phyloP scores from a whole-genome alignment of 208 protist genomes.

The Trypanosoma conorhini region DNA sequence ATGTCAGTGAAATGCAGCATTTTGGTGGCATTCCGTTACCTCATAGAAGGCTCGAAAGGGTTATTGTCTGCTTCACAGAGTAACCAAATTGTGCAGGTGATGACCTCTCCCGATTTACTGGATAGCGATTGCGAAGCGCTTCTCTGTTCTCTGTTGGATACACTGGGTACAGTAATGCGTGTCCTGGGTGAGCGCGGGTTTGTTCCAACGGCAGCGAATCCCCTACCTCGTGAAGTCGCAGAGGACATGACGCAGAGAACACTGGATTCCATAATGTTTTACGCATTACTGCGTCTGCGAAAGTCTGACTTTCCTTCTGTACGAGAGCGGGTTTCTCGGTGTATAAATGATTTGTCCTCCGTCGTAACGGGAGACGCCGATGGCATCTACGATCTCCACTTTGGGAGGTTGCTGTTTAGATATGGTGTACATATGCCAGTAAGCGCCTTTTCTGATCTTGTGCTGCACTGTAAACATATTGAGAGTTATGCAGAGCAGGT shows the following conservation, averaged over 20 bases:
- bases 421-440: conserved; percentile 72
- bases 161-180: conserved; percentile 35
- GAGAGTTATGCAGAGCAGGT: conserved; percentile 37
- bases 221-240: conserved; percentile 52
- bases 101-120: conserved; percentile 64
- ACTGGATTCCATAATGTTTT: conserved; percentile 81
- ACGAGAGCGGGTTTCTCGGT: conserved; percentile 29
- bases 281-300: conserved; percentile 67
- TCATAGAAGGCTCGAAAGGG: conserved; percentile 68
- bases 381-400: conserved; percentile 76
- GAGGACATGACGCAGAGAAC: conserved; percentile 62
- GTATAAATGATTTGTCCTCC: conserved; percentile 47
- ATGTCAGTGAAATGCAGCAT: conserved; percentile 76
- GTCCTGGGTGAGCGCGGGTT: conserved; percentile 57
- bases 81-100: conserved; percentile 55
- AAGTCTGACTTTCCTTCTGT: conserved; percentile 46
- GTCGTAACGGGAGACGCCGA: conserved; percentile 56
- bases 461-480: conserved; percentile 43
- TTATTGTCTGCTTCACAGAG: conserved; percentile 61
- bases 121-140: conserved; percentile 69
- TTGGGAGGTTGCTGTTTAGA: conserved; percentile 50
- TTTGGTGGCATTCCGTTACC: conserved; percentile 58
- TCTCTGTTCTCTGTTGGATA: conserved; percentile 60
- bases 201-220: conserved; percentile 52
- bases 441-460: conserved; percentile 66